A percentile compares a stretch with the other conserved stretches of the same genome.
Evolutionary conservation across 768 basidiomycete species (phyloP).

Genomic region (Rhodotorula sphaerocarpa): DNA sequence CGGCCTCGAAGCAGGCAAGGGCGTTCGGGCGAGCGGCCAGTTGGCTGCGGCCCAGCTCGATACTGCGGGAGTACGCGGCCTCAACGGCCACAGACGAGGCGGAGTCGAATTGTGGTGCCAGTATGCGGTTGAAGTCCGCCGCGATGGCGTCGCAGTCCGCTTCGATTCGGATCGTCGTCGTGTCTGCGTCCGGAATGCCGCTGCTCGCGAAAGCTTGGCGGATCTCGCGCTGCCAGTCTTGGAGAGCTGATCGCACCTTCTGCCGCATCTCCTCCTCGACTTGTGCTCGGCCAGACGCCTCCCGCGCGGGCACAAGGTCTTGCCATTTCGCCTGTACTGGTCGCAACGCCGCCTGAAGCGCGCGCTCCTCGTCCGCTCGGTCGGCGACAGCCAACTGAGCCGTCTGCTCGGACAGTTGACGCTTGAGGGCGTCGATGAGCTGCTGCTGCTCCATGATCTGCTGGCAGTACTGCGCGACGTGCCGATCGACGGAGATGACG

Average conservation of each 20-base stretch:
- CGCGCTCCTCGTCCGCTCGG: constrained; percentile 50
- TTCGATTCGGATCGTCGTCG: not conserved
- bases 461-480: constrained; percentile 90
- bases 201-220: constrained; percentile 2
- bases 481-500: constrained; percentile 85
- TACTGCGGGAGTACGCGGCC: too few species aligned
- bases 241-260: constrained; percentile 1
- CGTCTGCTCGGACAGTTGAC: constrained; percentile 67
- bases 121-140: not conserved
- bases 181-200: constrained; percentile 4
- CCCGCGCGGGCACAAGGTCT: not conserved
- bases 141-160: constrained; percentile 6
- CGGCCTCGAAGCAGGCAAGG: too few species aligned
- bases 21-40: too few species aligned
- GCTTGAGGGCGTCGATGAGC: constrained; percentile 77
- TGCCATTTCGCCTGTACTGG: constrained; percentile 18
- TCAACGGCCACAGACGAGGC: too few species aligned
- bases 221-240: constrained; percentile 15
- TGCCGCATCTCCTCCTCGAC: constrained; percentile 13
- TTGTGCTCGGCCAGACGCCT: constrained; percentile 4
- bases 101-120: too few species aligned
- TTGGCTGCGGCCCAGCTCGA: too few species aligned
- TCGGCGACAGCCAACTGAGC: constrained; percentile 46
- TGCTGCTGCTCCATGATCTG: constrained; percentile 80
- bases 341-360: constrained; percentile 11